Conservation (phyloP, 768 basidiomycete genomes). For the Mycena indigotica region DNA sequence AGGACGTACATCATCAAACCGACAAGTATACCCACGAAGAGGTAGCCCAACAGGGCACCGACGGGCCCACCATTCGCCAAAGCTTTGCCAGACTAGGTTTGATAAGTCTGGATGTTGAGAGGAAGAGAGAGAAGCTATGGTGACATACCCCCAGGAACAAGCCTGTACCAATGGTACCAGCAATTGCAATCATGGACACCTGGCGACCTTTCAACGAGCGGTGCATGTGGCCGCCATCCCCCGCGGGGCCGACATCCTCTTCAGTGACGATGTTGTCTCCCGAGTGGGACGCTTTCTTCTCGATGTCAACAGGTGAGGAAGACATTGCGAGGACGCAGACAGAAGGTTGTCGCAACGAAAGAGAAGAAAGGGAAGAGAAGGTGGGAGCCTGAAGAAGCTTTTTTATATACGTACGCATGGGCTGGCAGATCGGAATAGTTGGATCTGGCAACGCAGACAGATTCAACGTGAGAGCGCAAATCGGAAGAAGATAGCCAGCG, state of each 20-base stretch:
- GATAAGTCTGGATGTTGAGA: too few species aligned
- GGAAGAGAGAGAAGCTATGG: too few species aligned
- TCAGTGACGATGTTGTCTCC: slow-evolving; percentile 18
- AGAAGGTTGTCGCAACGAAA: too few species aligned
- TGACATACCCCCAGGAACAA: slow-evolving; percentile 20
- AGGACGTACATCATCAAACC: slow-evolving; percentile 29
- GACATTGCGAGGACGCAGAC: too few species aligned
- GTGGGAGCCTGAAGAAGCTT: too few species aligned
- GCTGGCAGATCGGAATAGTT: too few species aligned
- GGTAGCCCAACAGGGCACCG: slow-evolving; percentile 47
- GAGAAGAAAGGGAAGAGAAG: too few species aligned
- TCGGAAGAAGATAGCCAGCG: too few species aligned
- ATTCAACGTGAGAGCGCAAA: too few species aligned
- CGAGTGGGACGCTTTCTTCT: slow-evolving; percentile 19
- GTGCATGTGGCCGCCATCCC: slow-evolving; percentile 19
- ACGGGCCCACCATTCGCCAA: slow-evolving; percentile 48
- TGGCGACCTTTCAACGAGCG: slow-evolving; percentile 37
- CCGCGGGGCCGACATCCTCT: slow-evolving; percentile 6
- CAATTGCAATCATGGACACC: slow-evolving; percentile 35
- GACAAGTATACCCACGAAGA: slow-evolving; percentile 40
- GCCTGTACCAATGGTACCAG: slow-evolving; percentile 41
- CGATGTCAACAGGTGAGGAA: slow-evolving; percentile 24
- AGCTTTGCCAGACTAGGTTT: slow-evolving; percentile 33
- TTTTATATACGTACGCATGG: too few species aligned
- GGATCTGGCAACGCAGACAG: too few species aligned